Percentiles rank a stretch among this genome's conserved stretches.
Conservation (phyloP, 306 rosid genomes). For the Carpinus fangiana region DNA sequence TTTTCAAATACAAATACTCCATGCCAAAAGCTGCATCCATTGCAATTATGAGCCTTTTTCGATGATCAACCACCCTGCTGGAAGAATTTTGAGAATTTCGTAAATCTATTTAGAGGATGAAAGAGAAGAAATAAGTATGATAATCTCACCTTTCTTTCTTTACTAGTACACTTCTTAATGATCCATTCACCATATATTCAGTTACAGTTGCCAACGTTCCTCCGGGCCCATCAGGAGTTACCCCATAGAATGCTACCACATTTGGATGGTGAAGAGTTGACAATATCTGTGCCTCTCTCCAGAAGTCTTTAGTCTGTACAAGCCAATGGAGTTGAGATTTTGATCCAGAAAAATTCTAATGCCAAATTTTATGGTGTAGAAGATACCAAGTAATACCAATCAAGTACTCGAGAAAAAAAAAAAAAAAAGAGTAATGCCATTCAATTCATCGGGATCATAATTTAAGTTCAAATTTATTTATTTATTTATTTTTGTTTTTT, state of each 20-base stretch:
- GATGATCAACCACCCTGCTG: constrained; percentile 85
- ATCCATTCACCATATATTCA: constrained; percentile 94
- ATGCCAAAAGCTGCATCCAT: constrained; percentile 98
- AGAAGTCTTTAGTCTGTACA: constrained; percentile 77
- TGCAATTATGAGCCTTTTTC: constrained; percentile 75
- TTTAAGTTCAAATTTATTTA: constrained; percentile 10
- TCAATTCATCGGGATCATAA: constrained; percentile 19
- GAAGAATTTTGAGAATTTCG: constrained; percentile 28
- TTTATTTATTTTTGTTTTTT: background rate
- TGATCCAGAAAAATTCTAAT: background rate
- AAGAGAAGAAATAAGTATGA: constrained; percentile 10
- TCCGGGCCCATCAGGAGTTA: constrained; percentile 85
- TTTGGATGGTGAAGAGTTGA: constrained; percentile 99
- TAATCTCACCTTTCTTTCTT: constrained; percentile 66
- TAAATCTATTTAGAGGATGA: constrained; percentile 5
- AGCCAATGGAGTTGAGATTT: constrained; percentile 18
- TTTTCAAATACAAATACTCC: constrained; percentile 96
- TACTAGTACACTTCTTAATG: constrained; percentile 77
- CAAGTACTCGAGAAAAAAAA: background rate
- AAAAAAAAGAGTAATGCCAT: constrained; percentile 23
- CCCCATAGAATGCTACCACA: constrained; percentile 92
- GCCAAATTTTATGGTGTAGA: background rate
- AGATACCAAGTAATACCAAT: background rate
- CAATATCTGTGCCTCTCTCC: constrained; percentile 93
- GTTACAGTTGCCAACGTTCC: constrained; percentile 88